Base-by-base conservation (phyloP, 208 protist species). In the Leishmania tarentolae region DNA sequence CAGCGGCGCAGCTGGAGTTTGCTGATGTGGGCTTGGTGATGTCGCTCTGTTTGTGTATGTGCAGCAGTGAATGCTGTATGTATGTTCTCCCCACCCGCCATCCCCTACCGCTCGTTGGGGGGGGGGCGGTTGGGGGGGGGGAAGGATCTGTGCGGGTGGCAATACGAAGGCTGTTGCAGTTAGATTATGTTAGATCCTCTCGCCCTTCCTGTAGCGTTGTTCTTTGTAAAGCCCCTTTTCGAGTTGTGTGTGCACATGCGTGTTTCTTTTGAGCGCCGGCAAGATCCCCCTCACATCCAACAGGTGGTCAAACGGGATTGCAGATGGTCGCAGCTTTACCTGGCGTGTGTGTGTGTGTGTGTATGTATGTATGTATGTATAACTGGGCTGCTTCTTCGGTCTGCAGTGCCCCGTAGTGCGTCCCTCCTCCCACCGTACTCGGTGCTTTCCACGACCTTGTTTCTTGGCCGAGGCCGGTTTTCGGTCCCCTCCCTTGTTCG, bases 291-390 rank as follows among this genome's bases (percentile, higher is more conserved):
- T 15, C 57, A 9, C 57, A 63, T 17, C 28, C n/a, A 63, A 24
- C 57, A 63, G 28, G 28, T 9, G 21, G 50, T 17, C n/a, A n/a
- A 53, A 53, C 15, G 50, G 13, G 13, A 17, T 53, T 53, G 15
- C 5, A 19, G 1, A 17, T 6, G 13, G 50, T 53, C 50, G 50
- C 0, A 17, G 50, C 50, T 21, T 53, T 53, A 9, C 11, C 9
- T 53, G 13, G 50, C 17, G 28, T 31, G 28, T 61, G 47, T 81
- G 72, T 50, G 24, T 75, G 40, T 44, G 9, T 80, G 72, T 75
- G 11, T 31, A 80, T 53, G 31, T 73, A 80, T 71, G 19, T 73
- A 59, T 74, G 37, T 74, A 70, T 79, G 21, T 70, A n/a, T 79
- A 50, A 73, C 57, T 13, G n/a, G n/a, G 17, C 40, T 28, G 42